These are phyloP conservation scores for Fusarium burgessii DNA, from an alignment of 2,329 filamentous ascomycete genomes.

Conservation along the genomic window DNA sequence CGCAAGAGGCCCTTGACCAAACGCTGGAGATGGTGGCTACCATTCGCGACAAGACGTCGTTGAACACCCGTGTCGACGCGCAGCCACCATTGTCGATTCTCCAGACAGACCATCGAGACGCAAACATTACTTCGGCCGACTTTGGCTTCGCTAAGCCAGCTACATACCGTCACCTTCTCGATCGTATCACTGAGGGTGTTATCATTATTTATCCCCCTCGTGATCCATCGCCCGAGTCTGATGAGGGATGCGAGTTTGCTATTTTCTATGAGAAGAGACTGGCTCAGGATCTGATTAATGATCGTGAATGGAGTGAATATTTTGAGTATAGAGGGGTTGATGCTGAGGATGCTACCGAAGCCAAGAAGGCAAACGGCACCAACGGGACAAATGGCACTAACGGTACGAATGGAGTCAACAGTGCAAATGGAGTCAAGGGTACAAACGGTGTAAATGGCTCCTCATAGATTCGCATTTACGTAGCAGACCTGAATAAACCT, in stretches of 20 bases:
- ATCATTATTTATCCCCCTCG: slow-evolving; percentile 51
- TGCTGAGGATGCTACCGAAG: slow-evolving; percentile 13
- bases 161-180: slow-evolving; percentile 50
- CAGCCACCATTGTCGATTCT: slow-evolving; percentile 53
- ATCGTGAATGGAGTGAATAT: slow-evolving; percentile 52
- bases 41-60: slow-evolving; percentile 52
- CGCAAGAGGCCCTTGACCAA: slow-evolving; percentile 48
- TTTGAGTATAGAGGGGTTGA: slow-evolving; percentile 56
- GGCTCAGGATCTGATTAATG: slow-evolving; percentile 48
- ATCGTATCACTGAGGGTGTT: slow-evolving; percentile 47
- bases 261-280: slow-evolving; percentile 53
- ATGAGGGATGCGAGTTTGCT: slow-evolving; percentile 53
- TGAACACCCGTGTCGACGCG: slow-evolving; percentile 51
- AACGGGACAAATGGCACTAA: not conserved
- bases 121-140: slow-evolving; percentile 45
- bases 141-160: slow-evolving; percentile 54
- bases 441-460: not conserved
- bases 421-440: no score
- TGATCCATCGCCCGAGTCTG: slow-evolving; percentile 37
- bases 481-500: accelerated
- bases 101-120: slow-evolving; percentile 53
- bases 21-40: slow-evolving; percentile 49
- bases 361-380: not conserved
- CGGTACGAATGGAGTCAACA: not conserved
- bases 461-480: not conserved